These are phyloP conservation scores for Metarhizium anisopliae DNA, from an alignment of 2,329 filamentous ascomycete species.

Conservation along the genomic window DNA sequence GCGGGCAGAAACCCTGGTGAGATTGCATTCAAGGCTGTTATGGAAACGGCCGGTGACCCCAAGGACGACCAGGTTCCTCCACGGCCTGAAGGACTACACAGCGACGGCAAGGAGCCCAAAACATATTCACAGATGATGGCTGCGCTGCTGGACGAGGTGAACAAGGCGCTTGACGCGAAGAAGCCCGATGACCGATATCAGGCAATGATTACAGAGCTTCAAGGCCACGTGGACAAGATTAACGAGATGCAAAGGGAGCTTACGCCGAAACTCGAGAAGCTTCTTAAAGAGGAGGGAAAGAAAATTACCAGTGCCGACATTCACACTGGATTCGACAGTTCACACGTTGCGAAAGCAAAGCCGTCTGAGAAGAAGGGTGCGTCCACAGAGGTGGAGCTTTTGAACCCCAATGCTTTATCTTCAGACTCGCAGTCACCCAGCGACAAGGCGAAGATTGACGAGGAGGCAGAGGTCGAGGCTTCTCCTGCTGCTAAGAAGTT, in stretches of 20 bases:
- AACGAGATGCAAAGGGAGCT: conserved; percentile 69
- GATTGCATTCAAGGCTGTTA: conserved; percentile 79
- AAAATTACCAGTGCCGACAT: conserved; percentile 94
- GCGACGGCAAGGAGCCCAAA: conserved; percentile 62
- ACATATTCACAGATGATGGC: conserved; percentile 98
- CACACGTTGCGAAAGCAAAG: conserved; percentile 60
- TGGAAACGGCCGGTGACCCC: conserved; percentile 67
- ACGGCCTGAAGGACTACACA: conserved; percentile 71
- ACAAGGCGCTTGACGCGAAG: conserved; percentile 71
- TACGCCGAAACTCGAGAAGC: conserved; percentile 60
- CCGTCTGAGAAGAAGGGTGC: conserved; percentile 36
- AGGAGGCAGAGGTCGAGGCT: conserved; percentile 67
- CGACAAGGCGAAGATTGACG: conserved; percentile 35
- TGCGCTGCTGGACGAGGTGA: conserved; percentile 89
- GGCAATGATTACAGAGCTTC: conserved; percentile 71
- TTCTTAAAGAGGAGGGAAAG: conserved; percentile 74
- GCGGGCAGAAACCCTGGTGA: conserved; percentile 62
- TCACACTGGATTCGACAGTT: conserved; percentile 84
- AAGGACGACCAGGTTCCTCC: conserved; percentile 67
- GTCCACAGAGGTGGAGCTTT: conserved; percentile 54
- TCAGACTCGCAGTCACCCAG: conserved; percentile 5
- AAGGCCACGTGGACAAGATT: conserved; percentile 69
- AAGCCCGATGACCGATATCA: conserved; percentile 59
- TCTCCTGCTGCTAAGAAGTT: conserved; percentile 74
- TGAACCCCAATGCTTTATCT: conserved; percentile 54